A percentile compares a stretch with the other conserved stretches of the same genome.
phyloP scores from a whole-genome alignment of 345 rosid species.

The Microthlaspi erraticum region DNA sequence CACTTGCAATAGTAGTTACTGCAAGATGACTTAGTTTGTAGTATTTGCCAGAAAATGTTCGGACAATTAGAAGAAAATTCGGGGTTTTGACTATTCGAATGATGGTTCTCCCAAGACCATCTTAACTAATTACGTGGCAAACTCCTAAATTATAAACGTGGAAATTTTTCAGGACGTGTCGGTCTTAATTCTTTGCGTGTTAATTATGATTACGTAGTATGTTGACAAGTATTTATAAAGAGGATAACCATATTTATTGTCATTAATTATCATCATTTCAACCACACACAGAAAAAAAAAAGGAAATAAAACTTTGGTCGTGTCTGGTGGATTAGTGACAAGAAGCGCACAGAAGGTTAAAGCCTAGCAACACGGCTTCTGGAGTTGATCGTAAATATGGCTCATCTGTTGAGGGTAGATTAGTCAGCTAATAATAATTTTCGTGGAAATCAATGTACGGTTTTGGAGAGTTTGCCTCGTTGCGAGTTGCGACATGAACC shows the following conservation, averaged over 20 bases:
- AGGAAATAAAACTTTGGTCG: conserved; percentile 15
- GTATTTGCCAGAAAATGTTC: conserved; percentile 12
- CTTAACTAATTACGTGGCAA: conserved; percentile 30
- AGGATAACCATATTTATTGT: conserved; percentile 8
- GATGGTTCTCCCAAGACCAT: conserved; percentile 1
- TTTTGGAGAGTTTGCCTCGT: conserved; percentile 8
- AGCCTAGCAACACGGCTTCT: conserved; percentile 28
- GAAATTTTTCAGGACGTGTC: conserved; percentile 35
- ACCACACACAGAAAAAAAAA: neutral
- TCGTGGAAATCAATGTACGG: conserved; percentile 31
- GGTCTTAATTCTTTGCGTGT: conserved; percentile 25
- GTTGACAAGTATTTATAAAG: conserved; percentile 20
- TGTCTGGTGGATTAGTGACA: conserved; percentile 41
- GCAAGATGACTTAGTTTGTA: neutral
- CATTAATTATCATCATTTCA: conserved; percentile 10
- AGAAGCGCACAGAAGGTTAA: conserved; percentile 25
- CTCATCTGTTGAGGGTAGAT: neutral
- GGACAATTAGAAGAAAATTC: conserved; percentile 2
- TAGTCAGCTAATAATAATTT: neutral
- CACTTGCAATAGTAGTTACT: no score
- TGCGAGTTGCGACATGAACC: neutral
- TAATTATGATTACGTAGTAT: conserved; percentile 43
- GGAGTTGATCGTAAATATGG: conserved; percentile 9
- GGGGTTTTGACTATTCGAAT: conserved; percentile 23
- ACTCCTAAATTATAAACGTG: conserved; percentile 23